A percentile compares a stretch with the other conserved stretches of the same genome.
Conservation (phyloP, 2,329 filamentous ascomycete species). For the Emmonsia crescens region DNA sequence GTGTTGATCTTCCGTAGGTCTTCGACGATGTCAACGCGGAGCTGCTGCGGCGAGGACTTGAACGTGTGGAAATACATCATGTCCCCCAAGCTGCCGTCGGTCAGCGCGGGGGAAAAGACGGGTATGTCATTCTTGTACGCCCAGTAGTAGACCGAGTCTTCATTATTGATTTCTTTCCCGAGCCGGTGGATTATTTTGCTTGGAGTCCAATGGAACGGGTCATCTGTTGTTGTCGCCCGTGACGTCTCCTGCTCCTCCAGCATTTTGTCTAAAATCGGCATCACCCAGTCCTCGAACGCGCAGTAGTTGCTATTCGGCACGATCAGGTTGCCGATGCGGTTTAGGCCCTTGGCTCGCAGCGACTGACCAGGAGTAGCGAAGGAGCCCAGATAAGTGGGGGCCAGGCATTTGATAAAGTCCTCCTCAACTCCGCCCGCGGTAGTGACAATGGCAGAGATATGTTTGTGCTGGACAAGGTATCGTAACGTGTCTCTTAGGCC, state of each 20-base stretch:
- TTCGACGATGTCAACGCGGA: conserved; percentile 83
- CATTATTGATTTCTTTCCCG: conserved; percentile 88
- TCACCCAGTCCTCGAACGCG: conserved; percentile 92
- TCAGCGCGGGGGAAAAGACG: conserved; percentile 91
- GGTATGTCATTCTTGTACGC: conserved; percentile 94
- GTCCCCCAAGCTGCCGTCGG: conserved; percentile 87
- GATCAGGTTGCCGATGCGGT: conserved; percentile 89
- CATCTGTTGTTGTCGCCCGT: conserved; percentile 46
- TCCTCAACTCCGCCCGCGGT: conserved; percentile 94
- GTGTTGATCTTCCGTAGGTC: conserved; percentile 92
- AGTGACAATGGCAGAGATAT: conserved; percentile 87
- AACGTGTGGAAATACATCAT: conserved; percentile 99
- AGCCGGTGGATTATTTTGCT: conserved; percentile 83
- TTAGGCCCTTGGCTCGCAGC: conserved; percentile 75
- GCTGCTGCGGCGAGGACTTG: conserved; percentile 68
- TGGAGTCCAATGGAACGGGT: conserved; percentile 80
- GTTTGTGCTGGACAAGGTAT: conserved; percentile 84
- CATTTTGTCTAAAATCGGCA: conserved; percentile 92
- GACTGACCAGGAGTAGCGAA: conserved; percentile 68
- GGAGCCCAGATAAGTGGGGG: conserved; percentile 80
- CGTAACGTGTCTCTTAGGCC: conserved; percentile 83
- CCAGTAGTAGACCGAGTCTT: conserved; percentile 92
- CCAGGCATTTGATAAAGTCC: conserved; percentile 96
- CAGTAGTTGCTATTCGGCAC: conserved; percentile 98
- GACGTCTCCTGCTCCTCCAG: conserved; percentile 82